Evolutionary conservation across 352 stramenopile species (phyloP), one percentile per base, ranked within the genome.

Genomic region (Peronosclerospora sorghi): DNA sequence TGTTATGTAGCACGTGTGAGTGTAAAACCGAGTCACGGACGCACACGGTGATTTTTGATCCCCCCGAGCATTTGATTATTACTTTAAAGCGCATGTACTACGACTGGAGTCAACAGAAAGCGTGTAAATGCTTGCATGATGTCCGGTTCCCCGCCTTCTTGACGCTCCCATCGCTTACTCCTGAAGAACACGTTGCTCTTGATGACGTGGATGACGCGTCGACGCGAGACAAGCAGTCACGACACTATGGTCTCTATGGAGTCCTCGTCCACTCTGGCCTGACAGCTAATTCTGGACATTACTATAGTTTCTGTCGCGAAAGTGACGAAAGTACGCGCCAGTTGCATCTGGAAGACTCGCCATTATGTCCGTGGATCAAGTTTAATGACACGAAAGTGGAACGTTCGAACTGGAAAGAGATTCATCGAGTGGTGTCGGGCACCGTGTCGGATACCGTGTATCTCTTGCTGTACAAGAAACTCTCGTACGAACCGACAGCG

Each of bases 51-150:
- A 68, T 92, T 18, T 70, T 85, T 29, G 57, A 75, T n/a, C 81
- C 80, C 18, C 83, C 83, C 3, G 59, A 73, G 17, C 81, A 94
- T 32, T 48, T 94, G 24, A 91, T 94, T 35, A 64, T 94, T 29
- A 94, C 83, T 26, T 46, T 94, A 15, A 94, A 94, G 60, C 74
- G 83, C 32, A 94, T 94, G 83, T 90, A 72, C 39, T 94, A 93
- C 53, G 83, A 94, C 43, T 93, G 81, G 80, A 77, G 54, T 6
- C 74, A 87, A 45, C 76, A 94, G 29, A 93, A 91, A 51, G 87
- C 81, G 18, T 73, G 73, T 48, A 94, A 94, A 37, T 91, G 70
- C 29, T 47, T 94, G 21, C 79, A 91, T 32, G 79, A 94, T 36
- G 81, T 94, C 28, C 62, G 49, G 2, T 94, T 94, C 41, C 65